Evolutionary conservation across 306 rosid species (phyloP), one percentile per base, ranked within the genome.

Genomic region (Citrullus colocynthis): DNA sequence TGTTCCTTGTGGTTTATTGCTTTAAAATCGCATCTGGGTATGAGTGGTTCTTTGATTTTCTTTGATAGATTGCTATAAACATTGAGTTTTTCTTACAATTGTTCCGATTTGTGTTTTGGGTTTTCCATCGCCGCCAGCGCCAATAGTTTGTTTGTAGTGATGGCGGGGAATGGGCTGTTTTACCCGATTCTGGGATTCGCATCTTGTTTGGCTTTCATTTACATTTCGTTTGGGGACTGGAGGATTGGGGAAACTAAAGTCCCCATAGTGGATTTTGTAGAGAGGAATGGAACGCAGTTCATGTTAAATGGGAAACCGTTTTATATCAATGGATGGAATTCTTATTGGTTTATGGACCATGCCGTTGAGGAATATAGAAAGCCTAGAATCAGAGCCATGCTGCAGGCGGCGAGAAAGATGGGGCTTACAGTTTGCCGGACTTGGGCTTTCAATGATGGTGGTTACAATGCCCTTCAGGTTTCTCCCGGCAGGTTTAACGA

Each of bases 391-490:
- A 80, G 87, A 55, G 87, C 84, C 79, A 92, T 95, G 85, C 75
- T 95, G 80, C 87, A 86, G 78, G 88, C 85, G 6, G 97, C 93
- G 17, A 87, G 93, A 0, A 88, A 87, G 81, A 95, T 95, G 97
- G 99, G 99, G 80, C 93, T 95, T 78, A 92, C 97, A 6, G 96
- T 95, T 61, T 95, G 99, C 80, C 72, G 99, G 78, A 90, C 99
- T 86, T 95, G 99, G 99, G 99, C 97, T 0, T 95, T 95, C 78
- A 95, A 89, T 79, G 99, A 95, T 48, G 99, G 99, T 32, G 88
- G 79, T 54, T 89, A 95, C 83, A 86, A 95, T 80, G 93, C 99
- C 79, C 97, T 95, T 59, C 99, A 95, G 89, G 82, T 83, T 85
- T 89, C 96, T 70, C 99, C 96, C 15, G 97, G 99, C 80, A 88